phyloP scores from a whole-genome alignment of 2,329 filamentous ascomycete genomes.

The Fusarium sp. region DNA sequence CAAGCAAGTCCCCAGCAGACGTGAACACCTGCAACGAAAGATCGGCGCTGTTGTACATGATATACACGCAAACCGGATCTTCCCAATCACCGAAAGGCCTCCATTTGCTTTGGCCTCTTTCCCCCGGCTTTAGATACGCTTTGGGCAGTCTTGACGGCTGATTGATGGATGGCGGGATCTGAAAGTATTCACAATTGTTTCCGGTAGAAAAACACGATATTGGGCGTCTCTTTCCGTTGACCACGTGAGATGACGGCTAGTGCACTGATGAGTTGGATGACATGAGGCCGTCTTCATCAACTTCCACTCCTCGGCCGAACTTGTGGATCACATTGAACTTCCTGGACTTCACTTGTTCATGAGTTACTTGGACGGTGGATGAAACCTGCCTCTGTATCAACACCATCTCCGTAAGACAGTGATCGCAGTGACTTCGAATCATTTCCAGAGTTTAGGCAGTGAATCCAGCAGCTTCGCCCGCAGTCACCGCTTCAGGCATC shows the following conservation, averaged over 20 bases:
- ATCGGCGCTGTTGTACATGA: neutral
- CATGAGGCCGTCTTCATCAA: no score
- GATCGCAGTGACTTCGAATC: neutral
- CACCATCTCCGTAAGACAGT: neutral
- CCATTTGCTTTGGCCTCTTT: accelerated
- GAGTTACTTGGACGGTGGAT: neutral
- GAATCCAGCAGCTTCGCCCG: neutral
- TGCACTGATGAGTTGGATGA: no score
- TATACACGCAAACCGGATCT: neutral
- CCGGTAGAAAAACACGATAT: no score
- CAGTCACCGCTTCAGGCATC: accelerated
- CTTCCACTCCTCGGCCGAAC: no score
- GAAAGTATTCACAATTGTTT: neutral
- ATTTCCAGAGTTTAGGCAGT: neutral
- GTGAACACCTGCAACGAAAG: neutral
- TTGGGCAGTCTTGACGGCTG: neutral
- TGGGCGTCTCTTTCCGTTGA: no score
- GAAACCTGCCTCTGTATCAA: neutral
- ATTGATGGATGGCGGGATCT: neutral
- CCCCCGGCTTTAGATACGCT: neutral
- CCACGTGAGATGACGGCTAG: no score
- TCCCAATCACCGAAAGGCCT: neutral
- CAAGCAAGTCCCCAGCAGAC: neutral
- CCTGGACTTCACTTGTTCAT: accelerated
- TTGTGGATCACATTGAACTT: neutral